Base-by-base conservation (phyloP, 805 yeast species). In the Ogataea salicorniae region DNA sequence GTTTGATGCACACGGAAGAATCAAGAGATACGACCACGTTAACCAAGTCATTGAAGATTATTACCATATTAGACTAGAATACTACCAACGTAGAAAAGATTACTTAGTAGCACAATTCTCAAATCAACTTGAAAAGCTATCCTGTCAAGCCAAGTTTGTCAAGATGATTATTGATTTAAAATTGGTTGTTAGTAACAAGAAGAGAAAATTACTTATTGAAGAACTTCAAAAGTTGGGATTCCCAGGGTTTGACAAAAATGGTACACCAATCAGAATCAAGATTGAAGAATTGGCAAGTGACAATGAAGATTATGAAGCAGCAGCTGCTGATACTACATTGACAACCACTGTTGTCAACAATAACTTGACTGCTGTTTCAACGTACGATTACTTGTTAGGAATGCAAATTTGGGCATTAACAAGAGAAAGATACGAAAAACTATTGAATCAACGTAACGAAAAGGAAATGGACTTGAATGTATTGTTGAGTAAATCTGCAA, bases 391-490 rank as follows among this genome's bases (percentile, higher is more conserved):
- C 58, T 73, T 94, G 53, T 73, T 94, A 45, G 95, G 94, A 46
- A 87, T 94, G 96, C 80, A 90, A 34, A 83, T 94, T 54, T 89
- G 97, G 94, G 85, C 97, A 36, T 78, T 94, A 61, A 92, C 99
- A 0, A 76, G 75, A 49, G 99, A 94, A 68, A 79, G 94, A 57
- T 94, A 91, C 62, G 91, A 88, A 59, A 83, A 79, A 55, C 71
- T 94, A 54, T 70, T 90, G 58, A 75, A 75, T 46, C 95, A 91
- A 62, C 77, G 80, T 51, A 87, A 81, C 47, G 83, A 72, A 23
- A 84, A 83, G 59, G 92, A 89, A 62, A 71, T 65, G 13, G 95
- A 87, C 61, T 74, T 92, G 57, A 83, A 80, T 40, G 63, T 60
- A 0, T 72, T 94, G 55, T 75, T 90, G 56, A 75, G 77, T 46